These are phyloP conservation scores for Cymbopogon flexuosus DNA, from an alignment of 202 grass and related monocot species.

Conservation along the genomic window DNA sequence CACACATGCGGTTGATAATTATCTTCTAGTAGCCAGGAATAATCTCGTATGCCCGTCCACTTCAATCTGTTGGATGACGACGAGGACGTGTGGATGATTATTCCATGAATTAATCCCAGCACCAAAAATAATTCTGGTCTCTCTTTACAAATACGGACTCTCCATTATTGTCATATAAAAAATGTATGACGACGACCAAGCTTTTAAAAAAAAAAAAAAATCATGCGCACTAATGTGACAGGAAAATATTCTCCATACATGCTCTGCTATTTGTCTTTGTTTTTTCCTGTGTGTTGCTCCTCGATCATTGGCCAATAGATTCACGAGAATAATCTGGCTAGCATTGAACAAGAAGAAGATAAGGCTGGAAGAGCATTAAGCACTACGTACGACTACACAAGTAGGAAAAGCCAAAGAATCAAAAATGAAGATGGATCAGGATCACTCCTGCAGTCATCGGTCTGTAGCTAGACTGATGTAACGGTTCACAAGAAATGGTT, in stretches of 20 bases:
- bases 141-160: background rate
- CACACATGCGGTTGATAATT: background rate
- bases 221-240: background rate
- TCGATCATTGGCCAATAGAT: background rate
- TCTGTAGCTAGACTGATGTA: background rate
- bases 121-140: background rate
- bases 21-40: constrained; percentile 18
- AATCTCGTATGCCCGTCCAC: background rate
- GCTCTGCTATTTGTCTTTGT: background rate
- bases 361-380: background rate
- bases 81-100: background rate
- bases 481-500: background rate
- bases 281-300: background rate
- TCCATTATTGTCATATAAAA: constrained; percentile 12
- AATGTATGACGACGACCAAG: background rate
- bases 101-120: background rate
- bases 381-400: background rate
- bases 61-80: constrained; percentile 7
- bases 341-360: background rate
- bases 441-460: background rate
- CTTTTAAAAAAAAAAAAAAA: background rate
- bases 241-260: background rate
- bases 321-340: background rate
- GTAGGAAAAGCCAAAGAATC: background rate
- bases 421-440: background rate